These are phyloP conservation scores for Capillidium heterosporum DNA, from an alignment of 371 early-diverging fungal genomes.

Conservation along the genomic window DNA sequence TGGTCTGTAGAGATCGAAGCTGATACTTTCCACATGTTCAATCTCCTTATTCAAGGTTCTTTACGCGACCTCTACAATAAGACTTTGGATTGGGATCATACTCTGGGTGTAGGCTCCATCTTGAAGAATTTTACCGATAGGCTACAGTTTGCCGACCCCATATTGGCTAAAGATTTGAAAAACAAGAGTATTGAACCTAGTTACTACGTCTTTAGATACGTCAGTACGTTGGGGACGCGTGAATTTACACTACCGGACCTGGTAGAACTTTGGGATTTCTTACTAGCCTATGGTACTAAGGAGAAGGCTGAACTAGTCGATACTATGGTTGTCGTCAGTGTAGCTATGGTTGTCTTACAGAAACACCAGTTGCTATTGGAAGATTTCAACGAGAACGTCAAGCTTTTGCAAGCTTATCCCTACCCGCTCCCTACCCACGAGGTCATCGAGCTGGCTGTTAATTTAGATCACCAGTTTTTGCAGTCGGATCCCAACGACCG, in stretches of 20 bases:
- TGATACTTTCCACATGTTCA: conserved; percentile 67
- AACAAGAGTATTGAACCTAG: conserved; percentile 47
- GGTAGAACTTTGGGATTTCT: conserved; percentile 67
- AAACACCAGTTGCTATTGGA: conserved; percentile 32
- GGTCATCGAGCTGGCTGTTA: too few species aligned
- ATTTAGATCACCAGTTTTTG: too few species aligned
- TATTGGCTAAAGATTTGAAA: conserved; percentile 38
- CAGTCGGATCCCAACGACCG: too few species aligned
- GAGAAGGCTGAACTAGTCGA: conserved; percentile 19
- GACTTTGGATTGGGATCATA: conserved; percentile 33
- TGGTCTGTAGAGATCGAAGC: conserved; percentile 56
- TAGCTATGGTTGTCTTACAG: conserved; percentile 22
- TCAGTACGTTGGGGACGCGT: conserved; percentile 61
- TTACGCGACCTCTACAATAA: conserved; percentile 65
- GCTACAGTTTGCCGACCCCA: conserved; percentile 29
- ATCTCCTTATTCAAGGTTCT: conserved; percentile 42
- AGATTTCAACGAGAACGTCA: conserved; percentile 42
- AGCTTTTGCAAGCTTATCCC: conserved; percentile 26
- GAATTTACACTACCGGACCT: conserved; percentile 71
- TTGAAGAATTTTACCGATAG: conserved; percentile 36
- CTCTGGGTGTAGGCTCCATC: conserved; percentile 37
- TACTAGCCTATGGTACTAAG: conserved; percentile 39
- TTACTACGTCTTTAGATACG: conserved; percentile 71
- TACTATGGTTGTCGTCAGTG: conserved; percentile 53
- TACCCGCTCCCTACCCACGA: too few species aligned